A percentile compares a stretch with the other conserved stretches of the same genome.
phyloP scores from a whole-genome alignment of 495 filamentous ascomycete genomes.

The Penicillium dipodomyicola region DNA sequence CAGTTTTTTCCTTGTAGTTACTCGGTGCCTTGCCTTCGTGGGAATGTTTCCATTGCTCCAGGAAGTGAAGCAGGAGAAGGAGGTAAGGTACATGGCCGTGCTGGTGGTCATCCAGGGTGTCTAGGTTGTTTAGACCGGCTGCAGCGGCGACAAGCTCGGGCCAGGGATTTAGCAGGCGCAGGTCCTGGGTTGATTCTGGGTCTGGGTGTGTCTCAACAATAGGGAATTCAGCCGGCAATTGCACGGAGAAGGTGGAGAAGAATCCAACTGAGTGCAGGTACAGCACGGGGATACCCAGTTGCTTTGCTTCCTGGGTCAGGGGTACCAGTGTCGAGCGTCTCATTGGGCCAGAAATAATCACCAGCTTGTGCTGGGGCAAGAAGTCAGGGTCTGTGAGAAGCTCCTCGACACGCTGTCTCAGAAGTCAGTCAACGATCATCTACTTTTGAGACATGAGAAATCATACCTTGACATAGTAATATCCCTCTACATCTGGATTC shows the following conservation, averaged over 20 bases:
- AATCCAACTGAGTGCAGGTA: slow-evolving; percentile 86
- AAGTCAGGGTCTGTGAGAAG: slow-evolving; percentile 44
- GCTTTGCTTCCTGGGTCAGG: slow-evolving; percentile 56
- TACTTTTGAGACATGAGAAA: background rate
- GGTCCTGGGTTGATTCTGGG: slow-evolving; percentile 76
- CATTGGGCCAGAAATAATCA: slow-evolving; percentile 73
- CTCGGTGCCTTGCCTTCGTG: slow-evolving; percentile 68
- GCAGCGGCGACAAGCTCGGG: slow-evolving; percentile 65
- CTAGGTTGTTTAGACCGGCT: slow-evolving; percentile 63
- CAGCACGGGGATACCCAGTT: slow-evolving; percentile 69
- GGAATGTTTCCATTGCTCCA: slow-evolving; percentile 74
- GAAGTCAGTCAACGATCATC: slow-evolving; percentile 12
- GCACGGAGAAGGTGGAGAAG: slow-evolving; percentile 77
- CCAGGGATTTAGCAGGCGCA: slow-evolving; percentile 87
- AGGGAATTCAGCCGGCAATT: slow-evolving; percentile 75
- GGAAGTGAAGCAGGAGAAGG: slow-evolving; percentile 77
- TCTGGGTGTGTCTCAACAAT: slow-evolving; percentile 97
- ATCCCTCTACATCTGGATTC: slow-evolving; percentile 90
- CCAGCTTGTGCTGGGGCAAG: slow-evolving; percentile 62
- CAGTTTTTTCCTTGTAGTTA: slow-evolving; percentile 82
- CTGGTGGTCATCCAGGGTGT: slow-evolving; percentile 70
- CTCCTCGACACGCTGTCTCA: slow-evolving; percentile 36
- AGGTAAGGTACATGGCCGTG: slow-evolving; percentile 94
- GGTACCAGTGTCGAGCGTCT: slow-evolving; percentile 53
- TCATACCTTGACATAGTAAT: slow-evolving; percentile 48